phyloP scores from a whole-genome alignment of 164 flowering plant genomes.

The Kingdonia uniflora region DNA sequence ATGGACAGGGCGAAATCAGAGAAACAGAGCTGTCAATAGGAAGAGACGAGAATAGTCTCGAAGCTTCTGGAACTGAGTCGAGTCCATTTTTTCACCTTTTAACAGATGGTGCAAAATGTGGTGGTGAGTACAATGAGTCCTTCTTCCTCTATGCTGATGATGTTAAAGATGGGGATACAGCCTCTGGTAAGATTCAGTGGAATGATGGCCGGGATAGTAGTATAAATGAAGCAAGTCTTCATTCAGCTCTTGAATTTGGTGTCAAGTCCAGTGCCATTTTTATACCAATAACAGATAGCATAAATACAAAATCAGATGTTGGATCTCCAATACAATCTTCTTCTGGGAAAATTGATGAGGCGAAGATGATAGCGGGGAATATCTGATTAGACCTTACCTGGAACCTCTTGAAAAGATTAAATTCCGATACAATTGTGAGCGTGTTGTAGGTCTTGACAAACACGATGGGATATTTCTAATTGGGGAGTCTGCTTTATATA shows the following conservation, averaged over 20 bases:
- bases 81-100: conserved; percentile 47
- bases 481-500: conserved; percentile 79
- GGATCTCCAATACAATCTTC: conserved; percentile 78
- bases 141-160: conserved; percentile 43
- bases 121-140: conserved; percentile 43
- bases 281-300: conserved; percentile 52
- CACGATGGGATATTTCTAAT: conserved; percentile 98
- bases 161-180: conserved; percentile 36
- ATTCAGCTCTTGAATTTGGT: conserved; percentile 80
- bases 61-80: conserved; percentile 48
- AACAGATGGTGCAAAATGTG: conserved; percentile 31
- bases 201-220: conserved; percentile 82
- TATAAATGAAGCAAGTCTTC: conserved; percentile 79
- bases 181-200: conserved; percentile 51
- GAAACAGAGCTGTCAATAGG: conserved; percentile 36
- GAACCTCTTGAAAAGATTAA: conserved; percentile 86
- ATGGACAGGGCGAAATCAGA: conserved; percentile 34
- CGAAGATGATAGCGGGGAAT: conserved; percentile 83
- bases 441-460: conserved; percentile 95
- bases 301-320: conserved; percentile 50
- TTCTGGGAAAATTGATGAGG: conserved; percentile 48
- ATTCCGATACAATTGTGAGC: conserved; percentile 86
- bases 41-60: conserved; percentile 33
- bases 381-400: conserved; percentile 83
- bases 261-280: conserved; percentile 62